These are phyloP conservation scores for Jasminum sambac DNA, from an alignment of 257 asterid species.

Conservation along the genomic window DNA sequence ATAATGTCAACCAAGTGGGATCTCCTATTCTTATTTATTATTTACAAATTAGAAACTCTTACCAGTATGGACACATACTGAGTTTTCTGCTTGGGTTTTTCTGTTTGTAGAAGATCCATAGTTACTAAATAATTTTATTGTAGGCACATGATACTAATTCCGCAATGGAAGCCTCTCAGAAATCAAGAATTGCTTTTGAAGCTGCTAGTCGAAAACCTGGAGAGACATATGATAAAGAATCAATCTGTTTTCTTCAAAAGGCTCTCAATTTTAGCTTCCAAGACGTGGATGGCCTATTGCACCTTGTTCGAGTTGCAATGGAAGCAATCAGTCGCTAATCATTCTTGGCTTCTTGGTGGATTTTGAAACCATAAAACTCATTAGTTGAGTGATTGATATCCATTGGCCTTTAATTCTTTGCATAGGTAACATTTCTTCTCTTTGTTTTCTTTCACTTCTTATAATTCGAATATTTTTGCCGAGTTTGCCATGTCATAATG, in stretches of 20 bases:
- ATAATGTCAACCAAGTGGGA: neutral
- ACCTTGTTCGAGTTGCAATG: conserved; percentile 80
- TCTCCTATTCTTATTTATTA: neutral
- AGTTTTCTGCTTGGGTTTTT: neutral
- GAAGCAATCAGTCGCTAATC: conserved; percentile 64
- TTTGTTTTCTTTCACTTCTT: neutral
- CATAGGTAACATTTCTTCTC: neutral
- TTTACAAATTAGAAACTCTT: neutral
- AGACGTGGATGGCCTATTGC: conserved; percentile 78
- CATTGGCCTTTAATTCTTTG: neutral
- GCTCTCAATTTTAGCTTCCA: conserved; percentile 92
- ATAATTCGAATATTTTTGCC: neutral
- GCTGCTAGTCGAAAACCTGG: conserved; percentile 65
- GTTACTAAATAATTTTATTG: conserved; percentile 17
- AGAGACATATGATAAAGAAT: conserved; percentile 55
- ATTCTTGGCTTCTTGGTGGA: conserved; percentile 18
- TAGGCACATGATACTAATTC: conserved; percentile 79
- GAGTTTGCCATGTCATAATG: neutral
- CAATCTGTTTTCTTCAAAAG: conserved; percentile 55
- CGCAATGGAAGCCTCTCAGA: conserved; percentile 97
- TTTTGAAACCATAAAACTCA: conserved; percentile 20
- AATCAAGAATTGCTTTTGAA: conserved; percentile 66
- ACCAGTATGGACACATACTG: neutral
- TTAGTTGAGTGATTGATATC: conserved; percentile 27
- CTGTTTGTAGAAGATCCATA: conserved; percentile 1